Conservation (phyloP, 116 monocot genomes). For the Zostera marina region DNA sequence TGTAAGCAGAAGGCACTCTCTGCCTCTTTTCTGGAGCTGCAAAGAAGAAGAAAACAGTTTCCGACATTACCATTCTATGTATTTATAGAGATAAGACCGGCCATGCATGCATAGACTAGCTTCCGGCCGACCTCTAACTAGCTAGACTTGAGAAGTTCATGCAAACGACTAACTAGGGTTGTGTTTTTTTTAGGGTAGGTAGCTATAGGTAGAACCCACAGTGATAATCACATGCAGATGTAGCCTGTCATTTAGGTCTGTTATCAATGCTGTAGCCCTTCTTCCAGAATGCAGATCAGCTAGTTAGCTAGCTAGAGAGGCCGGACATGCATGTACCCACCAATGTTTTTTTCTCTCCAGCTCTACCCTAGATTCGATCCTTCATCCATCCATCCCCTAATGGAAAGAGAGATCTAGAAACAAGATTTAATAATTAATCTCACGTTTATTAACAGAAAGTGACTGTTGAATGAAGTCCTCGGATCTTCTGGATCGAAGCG, state of each 20-base stretch:
- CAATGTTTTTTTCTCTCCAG: not conserved
- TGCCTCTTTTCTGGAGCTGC: slow-evolving; percentile 99
- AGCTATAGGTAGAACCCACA: not conserved
- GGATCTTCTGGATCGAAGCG: slow-evolving; percentile 24
- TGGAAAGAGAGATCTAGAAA: not conserved
- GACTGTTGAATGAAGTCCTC: slow-evolving; percentile 33
- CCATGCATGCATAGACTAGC: no score
- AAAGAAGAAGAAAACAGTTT: slow-evolving; percentile 5
- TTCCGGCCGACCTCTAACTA: no score
- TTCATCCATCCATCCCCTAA: not conserved
- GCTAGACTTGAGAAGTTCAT: not conserved
- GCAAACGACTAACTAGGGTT: not conserved
- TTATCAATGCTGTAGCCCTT: not conserved
- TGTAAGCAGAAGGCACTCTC: slow-evolving; percentile 98
- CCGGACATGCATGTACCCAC: not conserved
- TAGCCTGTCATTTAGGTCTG: not conserved
- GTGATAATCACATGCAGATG: not conserved
- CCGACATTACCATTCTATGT: not conserved
- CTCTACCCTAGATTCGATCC: not conserved
- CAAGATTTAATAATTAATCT: slow-evolving; percentile 4
- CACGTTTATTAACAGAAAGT: slow-evolving; percentile 62
- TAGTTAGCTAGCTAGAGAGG: no score
- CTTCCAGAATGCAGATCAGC: no score
- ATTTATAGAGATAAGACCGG: not conserved
- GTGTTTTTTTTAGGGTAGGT: not conserved